These are phyloP conservation scores for Metschnikowia kunwiensis DNA, from an alignment of 805 yeast genomes.

Conservation along the genomic window DNA sequence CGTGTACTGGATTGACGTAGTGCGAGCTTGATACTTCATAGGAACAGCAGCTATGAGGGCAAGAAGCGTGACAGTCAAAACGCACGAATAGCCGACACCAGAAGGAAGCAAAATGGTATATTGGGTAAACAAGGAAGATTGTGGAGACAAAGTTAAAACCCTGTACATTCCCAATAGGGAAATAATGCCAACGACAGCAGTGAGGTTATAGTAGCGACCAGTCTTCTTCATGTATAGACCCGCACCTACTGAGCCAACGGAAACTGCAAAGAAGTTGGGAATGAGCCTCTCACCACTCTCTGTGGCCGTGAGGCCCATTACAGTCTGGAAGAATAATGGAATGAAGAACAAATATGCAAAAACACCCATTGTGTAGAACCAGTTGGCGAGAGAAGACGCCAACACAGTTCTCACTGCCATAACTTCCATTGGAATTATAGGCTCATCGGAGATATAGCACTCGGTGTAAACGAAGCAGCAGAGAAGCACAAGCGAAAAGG, in stretches of 20 bases:
- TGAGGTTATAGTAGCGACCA: conserved; percentile 57
- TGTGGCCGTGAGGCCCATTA: conserved; percentile 50
- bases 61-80: conserved; percentile 67
- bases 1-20: conserved; percentile 87
- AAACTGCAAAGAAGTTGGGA: conserved; percentile 68
- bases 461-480: conserved; percentile 52
- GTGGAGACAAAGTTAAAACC: conserved; percentile 30
- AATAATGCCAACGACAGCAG: conserved; percentile 40
- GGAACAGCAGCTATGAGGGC: conserved; percentile 78
- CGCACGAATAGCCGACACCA: conserved; percentile 64
- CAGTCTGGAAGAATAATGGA: conserved; percentile 65
- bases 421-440: conserved; percentile 63
- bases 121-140: conserved; percentile 36
- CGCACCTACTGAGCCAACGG: conserved; percentile 62
- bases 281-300: conserved; percentile 55
- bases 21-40: conserved; percentile 68
- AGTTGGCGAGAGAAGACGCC: conserved; percentile 63
- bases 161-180: conserved; percentile 47
- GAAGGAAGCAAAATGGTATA: conserved; percentile 47
- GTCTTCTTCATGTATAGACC: conserved; percentile 68
- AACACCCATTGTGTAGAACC: conserved; percentile 68
- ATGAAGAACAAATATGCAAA: conserved; percentile 63
- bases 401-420: conserved; percentile 57
- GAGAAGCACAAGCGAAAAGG: conserved; percentile 33
- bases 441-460: conserved; percentile 51